Base-by-base conservation (phyloP, 164 flowering plant species). In the Aristolochia californica region DNA sequence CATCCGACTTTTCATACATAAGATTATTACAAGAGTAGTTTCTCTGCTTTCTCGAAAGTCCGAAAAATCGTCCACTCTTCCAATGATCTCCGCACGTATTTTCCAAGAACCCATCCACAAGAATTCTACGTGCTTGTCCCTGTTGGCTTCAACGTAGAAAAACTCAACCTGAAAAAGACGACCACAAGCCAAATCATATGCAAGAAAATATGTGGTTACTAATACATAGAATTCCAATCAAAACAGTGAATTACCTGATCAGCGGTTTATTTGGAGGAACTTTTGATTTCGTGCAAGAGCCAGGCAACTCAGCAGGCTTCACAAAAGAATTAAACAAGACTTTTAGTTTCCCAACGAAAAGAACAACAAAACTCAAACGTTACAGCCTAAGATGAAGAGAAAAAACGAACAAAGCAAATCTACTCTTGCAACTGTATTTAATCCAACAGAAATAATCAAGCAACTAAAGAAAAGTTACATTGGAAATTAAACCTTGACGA, bases 271-370 rank as follows among this genome's bases (percentile, higher is more conserved):
- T 62, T 59, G 62, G 82, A 9, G 56, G 53, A 12, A 55, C 28
- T 26, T 73, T 62, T 21, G 77, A 30, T 74, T 47, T 4, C 20
- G 17, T 27, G 55, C 63, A 50, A 1, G 77, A 71, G 18, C 74
- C 73, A 17, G 59, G 56, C 65, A 80, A 71, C 59, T 82, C 85
- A 58, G 73, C 66, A 65, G 86, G 80, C 91, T 85, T 40, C 16
- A 56, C 20, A 8, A 25, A 49, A 26, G n/a, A 22, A 50, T n/a
- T 23, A 50, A 57, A 17, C 40, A 12, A 34, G 10, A 4, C 10
- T 17, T 51, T 27, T 60, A 16, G 56, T 48, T 34, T 45, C 43
- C 16, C 7, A 2, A 20, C 17, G 23, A 48, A 30, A 9, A 15
- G 11, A 18, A 43, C 16, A 38, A 52, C 15, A 49, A 9, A 9